A percentile compares a stretch with the other conserved stretches of the same genome.
phyloP scores from a whole-genome alignment of 345 rosid genomes.

The Xanthoceras sorbifolium region DNA sequence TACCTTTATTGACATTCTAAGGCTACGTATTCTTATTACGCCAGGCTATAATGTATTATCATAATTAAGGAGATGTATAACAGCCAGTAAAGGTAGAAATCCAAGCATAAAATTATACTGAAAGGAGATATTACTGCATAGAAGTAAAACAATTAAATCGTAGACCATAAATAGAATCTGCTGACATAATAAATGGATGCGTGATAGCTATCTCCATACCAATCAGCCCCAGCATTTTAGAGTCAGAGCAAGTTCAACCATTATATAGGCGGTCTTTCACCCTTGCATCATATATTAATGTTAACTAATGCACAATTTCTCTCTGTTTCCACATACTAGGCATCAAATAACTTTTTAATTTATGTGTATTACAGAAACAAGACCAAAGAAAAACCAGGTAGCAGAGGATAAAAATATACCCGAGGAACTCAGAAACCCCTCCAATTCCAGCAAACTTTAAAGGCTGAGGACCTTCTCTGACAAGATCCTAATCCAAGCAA shows the following conservation, averaged over 20 bases:
- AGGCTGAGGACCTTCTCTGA: conserved; percentile 75
- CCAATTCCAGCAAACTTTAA: conserved; percentile 88
- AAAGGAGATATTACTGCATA: neutral
- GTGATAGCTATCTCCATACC: neutral
- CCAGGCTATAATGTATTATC: neutral
- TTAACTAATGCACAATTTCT: neutral
- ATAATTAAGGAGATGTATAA: neutral
- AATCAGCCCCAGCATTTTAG: neutral
- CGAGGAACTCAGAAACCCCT: conserved; percentile 87
- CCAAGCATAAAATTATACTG: neutral
- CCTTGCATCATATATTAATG: neutral
- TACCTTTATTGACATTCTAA: neutral
- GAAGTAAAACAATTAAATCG: neutral
- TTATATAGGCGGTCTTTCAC: neutral
- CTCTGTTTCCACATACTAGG: neutral
- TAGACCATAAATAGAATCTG: neutral
- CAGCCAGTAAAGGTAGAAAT: neutral
- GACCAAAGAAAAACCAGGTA: neutral
- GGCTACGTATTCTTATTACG: neutral
- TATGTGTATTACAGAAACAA: neutral
- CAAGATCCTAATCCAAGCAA: conserved; percentile 63
- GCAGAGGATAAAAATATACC: conserved; percentile 48
- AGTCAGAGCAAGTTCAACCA: neutral
- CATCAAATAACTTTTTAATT: neutral
- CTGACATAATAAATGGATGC: neutral